Percentiles rank a stretch among this genome's conserved stretches.
phyloP scores from a whole-genome alignment of 176 grass and related monocot genomes.

The Musa itinerans region DNA sequence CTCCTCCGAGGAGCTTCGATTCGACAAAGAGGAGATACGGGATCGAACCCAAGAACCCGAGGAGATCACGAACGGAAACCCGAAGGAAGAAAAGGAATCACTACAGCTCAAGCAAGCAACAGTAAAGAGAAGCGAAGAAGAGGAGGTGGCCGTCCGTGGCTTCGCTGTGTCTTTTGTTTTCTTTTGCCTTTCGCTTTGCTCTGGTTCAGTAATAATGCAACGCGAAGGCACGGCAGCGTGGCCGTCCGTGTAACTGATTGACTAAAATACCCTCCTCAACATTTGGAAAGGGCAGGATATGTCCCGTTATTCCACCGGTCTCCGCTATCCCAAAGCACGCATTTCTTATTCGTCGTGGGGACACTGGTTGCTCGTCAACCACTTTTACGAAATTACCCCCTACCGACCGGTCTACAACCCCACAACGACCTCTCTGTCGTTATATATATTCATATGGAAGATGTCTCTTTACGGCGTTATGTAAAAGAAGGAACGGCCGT shows the following conservation, averaged over 20 bases:
- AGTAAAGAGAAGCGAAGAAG: background rate
- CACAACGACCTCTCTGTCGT: no score
- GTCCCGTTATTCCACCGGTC: background rate
- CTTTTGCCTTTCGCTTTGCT: constrained; percentile 5
- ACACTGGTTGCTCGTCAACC: background rate
- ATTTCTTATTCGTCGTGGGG: background rate
- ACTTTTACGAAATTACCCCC: no score
- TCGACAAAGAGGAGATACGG: background rate
- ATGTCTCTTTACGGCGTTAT: no score
- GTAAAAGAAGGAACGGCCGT: no score
- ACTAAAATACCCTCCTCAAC: background rate
- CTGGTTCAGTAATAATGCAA: background rate
- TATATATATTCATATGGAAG: no score
- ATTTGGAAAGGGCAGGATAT: background rate
- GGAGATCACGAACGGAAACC: background rate
- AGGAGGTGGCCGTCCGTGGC: background rate
- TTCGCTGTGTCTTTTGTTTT: background rate
- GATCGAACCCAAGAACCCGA: background rate
- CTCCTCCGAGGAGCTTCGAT: background rate
- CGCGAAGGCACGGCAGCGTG: background rate
- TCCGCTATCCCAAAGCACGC: no score
- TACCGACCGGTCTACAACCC: no score
- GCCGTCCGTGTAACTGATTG: background rate
- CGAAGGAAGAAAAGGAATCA: background rate
- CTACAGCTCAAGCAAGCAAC: background rate